Conservation (phyloP, 129 eudicot species). For the Lactuca saligna region DNA sequence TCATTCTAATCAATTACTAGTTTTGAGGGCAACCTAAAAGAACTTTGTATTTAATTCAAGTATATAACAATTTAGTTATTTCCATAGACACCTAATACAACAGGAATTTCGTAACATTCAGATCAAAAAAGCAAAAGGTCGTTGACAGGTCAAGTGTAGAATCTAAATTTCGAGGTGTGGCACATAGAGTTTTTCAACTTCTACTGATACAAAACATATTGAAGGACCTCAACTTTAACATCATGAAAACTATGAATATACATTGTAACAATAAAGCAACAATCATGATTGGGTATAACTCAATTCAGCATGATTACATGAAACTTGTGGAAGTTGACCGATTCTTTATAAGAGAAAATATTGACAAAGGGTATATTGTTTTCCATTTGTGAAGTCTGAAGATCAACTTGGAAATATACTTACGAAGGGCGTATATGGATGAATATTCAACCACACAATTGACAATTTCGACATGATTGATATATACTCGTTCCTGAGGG, state of each 20-base stretch:
- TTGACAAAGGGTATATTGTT: not conserved
- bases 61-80: too few relatives aligned
- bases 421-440: too few relatives aligned
- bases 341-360: conserved; percentile 3
- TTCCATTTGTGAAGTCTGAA: too few relatives aligned
- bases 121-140: conserved; percentile 3
- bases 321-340: conserved; percentile 8
- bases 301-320: not conserved
- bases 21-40: too few relatives aligned
- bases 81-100: too few relatives aligned
- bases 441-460: conserved; percentile 2
- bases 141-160: not conserved
- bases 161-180: not conserved
- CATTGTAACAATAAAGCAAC: conserved; percentile 2
- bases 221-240: not conserved
- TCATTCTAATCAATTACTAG: too few relatives aligned
- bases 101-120: not conserved
- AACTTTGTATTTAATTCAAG: too few relatives aligned
- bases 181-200: not conserved
- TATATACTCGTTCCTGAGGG: not conserved
- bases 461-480: not conserved
- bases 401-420: too few relatives aligned
- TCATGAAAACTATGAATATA: not conserved
- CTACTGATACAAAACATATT: not conserved
- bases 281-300: not conserved